Conservation (phyloP, 805 yeast genomes). For the Blastobotrys mokoenaii region DNA sequence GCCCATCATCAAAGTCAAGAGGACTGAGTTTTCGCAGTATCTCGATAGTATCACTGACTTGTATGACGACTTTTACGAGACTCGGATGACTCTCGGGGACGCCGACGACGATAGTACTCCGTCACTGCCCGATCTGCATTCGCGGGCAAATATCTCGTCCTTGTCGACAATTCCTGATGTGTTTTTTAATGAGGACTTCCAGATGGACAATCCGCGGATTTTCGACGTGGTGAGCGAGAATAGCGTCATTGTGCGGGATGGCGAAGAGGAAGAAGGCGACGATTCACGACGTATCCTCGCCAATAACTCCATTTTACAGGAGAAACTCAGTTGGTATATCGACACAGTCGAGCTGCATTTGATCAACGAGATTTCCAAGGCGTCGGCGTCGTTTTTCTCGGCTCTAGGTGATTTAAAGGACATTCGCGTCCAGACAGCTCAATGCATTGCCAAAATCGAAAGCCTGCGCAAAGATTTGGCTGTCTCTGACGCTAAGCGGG, state of each 20-base stretch:
- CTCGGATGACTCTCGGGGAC: slow-evolving; percentile 6
- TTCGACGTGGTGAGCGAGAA: slow-evolving; percentile 68
- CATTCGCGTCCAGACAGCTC: slow-evolving; percentile 42
- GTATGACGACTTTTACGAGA: slow-evolving; percentile 27
- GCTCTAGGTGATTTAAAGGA: slow-evolving; percentile 72
- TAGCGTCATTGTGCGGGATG: slow-evolving; percentile 33
- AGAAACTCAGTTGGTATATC: slow-evolving; percentile 69
- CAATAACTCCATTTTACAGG: slow-evolving; percentile 56
- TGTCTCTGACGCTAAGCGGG: slow-evolving; percentile 40
- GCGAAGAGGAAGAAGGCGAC: slow-evolving; percentile 26
- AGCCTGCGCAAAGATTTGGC: slow-evolving; percentile 40
- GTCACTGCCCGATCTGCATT: background rate
- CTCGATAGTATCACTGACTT: slow-evolving; percentile 36
- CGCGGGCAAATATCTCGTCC: background rate
- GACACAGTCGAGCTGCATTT: slow-evolving; percentile 79
- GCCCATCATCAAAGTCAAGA: slow-evolving; percentile 39
- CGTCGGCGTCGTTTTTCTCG: slow-evolving; percentile 76
- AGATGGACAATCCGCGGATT: slow-evolving; percentile 80
- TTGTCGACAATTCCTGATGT: slow-evolving; percentile 55
- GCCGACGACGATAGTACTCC: background rate
- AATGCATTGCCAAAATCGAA: slow-evolving; percentile 41
- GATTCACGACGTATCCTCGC: slow-evolving; percentile 33
- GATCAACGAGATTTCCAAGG: slow-evolving; percentile 72
- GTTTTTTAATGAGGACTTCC: slow-evolving; percentile 58
- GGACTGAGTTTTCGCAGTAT: slow-evolving; percentile 38